These are phyloP conservation scores for Euphorbia pulcherrima DNA, from an alignment of 345 rosid genomes.

Conservation along the genomic window DNA sequence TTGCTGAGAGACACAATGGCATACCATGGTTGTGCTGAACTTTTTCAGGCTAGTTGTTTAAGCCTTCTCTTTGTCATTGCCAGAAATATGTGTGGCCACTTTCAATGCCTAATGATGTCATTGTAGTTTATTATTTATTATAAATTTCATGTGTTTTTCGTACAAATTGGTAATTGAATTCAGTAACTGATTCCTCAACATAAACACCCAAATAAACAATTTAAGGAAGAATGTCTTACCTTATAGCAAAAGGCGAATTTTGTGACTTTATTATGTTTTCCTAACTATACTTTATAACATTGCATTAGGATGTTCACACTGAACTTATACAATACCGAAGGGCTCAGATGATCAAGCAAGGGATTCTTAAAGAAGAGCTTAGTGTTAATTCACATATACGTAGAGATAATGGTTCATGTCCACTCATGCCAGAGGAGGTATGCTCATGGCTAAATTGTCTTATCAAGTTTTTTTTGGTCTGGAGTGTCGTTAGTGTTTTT, in stretches of 20 bases:
- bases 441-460: slow-evolving; percentile 7
- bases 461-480: slow-evolving; percentile 5
- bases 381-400: slow-evolving; percentile 58
- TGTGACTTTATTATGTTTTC: slow-evolving; percentile 23
- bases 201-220: not conserved
- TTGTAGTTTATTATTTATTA: not conserved
- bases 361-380: slow-evolving; percentile 54
- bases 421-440: slow-evolving; percentile 99
- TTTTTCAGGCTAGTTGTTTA: slow-evolving; percentile 67
- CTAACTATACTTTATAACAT: slow-evolving; percentile 23
- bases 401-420: slow-evolving; percentile 84
- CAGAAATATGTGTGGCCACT: not conserved
- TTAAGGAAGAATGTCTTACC: not conserved
- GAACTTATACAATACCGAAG: slow-evolving; percentile 91
- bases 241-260: not conserved
- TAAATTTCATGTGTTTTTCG: not conserved
- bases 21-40: slow-evolving; percentile 97
- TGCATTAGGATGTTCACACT: slow-evolving; percentile 77
- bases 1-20: slow-evolving; percentile 78
- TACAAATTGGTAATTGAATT: slow-evolving; percentile 1
- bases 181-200: not conserved
- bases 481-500: too few species aligned
- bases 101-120: slow-evolving; percentile 1
- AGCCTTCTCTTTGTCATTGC: slow-evolving; percentile 18
- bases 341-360: slow-evolving; percentile 82